Evolutionary conservation across 164 flowering plant genomes (phyloP).

Genomic region (Stephania japonica): DNA sequence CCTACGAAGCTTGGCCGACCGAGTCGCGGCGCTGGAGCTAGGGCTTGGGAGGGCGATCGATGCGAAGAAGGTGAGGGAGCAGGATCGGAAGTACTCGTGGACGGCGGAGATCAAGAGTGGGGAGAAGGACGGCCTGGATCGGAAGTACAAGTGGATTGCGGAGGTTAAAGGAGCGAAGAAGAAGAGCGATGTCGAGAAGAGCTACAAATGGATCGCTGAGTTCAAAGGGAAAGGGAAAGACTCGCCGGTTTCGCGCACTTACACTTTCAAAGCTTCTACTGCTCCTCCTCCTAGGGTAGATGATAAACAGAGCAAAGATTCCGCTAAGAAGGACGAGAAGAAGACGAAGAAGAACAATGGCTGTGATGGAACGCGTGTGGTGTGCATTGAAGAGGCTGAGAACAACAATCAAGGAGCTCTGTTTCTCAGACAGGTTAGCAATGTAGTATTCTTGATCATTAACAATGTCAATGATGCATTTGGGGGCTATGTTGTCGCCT

Average conservation of each 20-base stretch:
- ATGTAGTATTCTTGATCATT: too few species aligned
- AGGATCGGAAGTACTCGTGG: slow-evolving; percentile 34
- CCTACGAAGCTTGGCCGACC: slow-evolving; percentile 43
- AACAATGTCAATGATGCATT: too few species aligned
- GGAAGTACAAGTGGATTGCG: slow-evolving; percentile 63
- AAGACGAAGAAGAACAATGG: slow-evolving; percentile 16
- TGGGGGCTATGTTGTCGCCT: too few species aligned
- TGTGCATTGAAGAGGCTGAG: slow-evolving; percentile 60
- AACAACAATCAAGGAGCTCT: slow-evolving; percentile 44
- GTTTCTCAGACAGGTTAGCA: slow-evolving; percentile 51
- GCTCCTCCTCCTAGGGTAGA: slow-evolving; percentile 10
- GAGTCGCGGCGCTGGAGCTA: slow-evolving; percentile 47
- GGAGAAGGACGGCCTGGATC: slow-evolving; percentile 32
- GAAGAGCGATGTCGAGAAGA: slow-evolving; percentile 30
- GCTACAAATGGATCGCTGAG: slow-evolving; percentile 63
- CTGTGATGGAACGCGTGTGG: slow-evolving; percentile 29
- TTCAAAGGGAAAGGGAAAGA: slow-evolving; percentile 46
- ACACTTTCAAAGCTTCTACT: slow-evolving; percentile 44
- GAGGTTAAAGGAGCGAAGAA: slow-evolving; percentile 46
- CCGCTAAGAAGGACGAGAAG: slow-evolving; percentile 26
- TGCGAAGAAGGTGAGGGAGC: slow-evolving; percentile 16
- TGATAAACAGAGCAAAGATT: slow-evolving; percentile 17
- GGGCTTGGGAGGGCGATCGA: slow-evolving; percentile 24
- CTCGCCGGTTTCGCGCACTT: slow-evolving; percentile 34
- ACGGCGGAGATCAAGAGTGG: slow-evolving; percentile 24